Conservation (phyloP, 768 basidiomycete species). For the Dioszegia aurantiaca region DNA sequence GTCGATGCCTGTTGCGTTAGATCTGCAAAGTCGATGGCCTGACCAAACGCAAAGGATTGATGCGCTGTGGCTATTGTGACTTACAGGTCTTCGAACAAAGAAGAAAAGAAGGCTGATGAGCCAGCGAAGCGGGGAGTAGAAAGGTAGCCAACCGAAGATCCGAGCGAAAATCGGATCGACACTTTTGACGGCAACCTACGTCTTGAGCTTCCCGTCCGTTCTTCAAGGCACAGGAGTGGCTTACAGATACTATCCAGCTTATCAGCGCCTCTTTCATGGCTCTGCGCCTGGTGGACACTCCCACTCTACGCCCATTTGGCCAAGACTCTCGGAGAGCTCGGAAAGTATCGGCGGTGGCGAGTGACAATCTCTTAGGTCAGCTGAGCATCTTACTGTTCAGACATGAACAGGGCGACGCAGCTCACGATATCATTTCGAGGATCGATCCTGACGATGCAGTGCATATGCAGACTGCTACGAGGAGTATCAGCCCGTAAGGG, state of each 20-base stretch:
- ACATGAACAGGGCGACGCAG: background rate
- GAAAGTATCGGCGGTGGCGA: slow-evolving; percentile 34
- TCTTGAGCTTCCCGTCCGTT: background rate
- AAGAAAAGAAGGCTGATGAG: slow-evolving; percentile 23
- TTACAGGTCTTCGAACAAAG: slow-evolving; percentile 21
- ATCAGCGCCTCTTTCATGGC: slow-evolving; percentile 30
- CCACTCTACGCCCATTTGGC: slow-evolving; percentile 36
- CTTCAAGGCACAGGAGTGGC: background rate
- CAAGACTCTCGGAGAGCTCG: slow-evolving; percentile 28
- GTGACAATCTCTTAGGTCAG: slow-evolving; percentile 22
- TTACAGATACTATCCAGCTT: slow-evolving; percentile 37
- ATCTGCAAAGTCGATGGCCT: too few species aligned
- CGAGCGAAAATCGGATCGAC: background rate
- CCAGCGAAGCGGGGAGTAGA: slow-evolving; percentile 28
- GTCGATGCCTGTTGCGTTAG: slow-evolving; percentile 24
- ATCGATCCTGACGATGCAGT: background rate
- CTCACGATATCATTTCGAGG: slow-evolving; percentile 10
- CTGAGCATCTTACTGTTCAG: background rate
- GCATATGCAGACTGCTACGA: background rate
- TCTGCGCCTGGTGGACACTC: slow-evolving; percentile 26
- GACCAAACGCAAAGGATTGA: too few species aligned
- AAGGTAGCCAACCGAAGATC: slow-evolving; percentile 37
- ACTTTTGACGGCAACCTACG: background rate
- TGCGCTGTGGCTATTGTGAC: too few species aligned
- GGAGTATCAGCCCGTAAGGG: background rate